These are phyloP conservation scores for Fusarium pininemorale DNA, from an alignment of 2,329 filamentous ascomycete genomes.

Conservation along the genomic window DNA sequence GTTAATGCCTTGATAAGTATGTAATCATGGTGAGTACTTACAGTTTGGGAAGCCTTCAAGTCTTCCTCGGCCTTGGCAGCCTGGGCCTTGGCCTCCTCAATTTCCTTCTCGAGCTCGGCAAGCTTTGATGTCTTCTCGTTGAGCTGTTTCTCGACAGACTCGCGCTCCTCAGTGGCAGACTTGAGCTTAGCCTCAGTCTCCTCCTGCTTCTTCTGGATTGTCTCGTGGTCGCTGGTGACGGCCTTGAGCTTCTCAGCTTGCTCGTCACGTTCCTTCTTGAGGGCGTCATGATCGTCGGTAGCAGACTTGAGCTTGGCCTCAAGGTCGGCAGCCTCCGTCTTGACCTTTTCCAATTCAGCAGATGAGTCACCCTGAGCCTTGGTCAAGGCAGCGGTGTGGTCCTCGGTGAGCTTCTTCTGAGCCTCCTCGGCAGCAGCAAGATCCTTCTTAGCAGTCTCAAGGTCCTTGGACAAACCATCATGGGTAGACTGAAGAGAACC, in stretches of 20 bases:
- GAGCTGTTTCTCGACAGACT: conserved; percentile 43
- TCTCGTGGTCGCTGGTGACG: conserved; percentile 21
- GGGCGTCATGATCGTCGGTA: conserved; percentile 31
- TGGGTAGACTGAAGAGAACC: conserved; percentile 34
- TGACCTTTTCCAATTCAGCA: conserved; percentile 33
- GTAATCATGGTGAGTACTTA: conserved; percentile 31
- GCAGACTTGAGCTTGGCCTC: conserved; percentile 42
- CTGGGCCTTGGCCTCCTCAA: conserved; percentile 49
- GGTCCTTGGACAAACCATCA: conserved; percentile 39
- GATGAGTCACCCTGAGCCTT: conserved; percentile 40
- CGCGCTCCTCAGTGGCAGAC: conserved; percentile 40
- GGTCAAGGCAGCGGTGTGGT: conserved; percentile 30
- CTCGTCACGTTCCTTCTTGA: conserved; percentile 36
- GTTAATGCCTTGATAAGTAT: conserved; percentile 7
- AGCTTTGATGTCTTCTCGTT: conserved; percentile 45
- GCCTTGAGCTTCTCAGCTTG: conserved; percentile 35
- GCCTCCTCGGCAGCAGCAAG: conserved; percentile 37
- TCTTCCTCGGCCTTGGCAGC: conserved; percentile 50
- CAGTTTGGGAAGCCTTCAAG: conserved; percentile 46
- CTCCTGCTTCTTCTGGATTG: conserved; percentile 32
- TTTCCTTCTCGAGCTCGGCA: conserved; percentile 44
- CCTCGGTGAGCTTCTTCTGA: conserved; percentile 41
- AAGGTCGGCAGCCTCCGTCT: conserved; percentile 28
- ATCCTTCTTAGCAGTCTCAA: conserved; percentile 46
- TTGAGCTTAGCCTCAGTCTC: conserved; percentile 41